phyloP scores from a whole-genome alignment of 1,139 yeast genomes.

The Pichia kudriavzevii region DNA sequence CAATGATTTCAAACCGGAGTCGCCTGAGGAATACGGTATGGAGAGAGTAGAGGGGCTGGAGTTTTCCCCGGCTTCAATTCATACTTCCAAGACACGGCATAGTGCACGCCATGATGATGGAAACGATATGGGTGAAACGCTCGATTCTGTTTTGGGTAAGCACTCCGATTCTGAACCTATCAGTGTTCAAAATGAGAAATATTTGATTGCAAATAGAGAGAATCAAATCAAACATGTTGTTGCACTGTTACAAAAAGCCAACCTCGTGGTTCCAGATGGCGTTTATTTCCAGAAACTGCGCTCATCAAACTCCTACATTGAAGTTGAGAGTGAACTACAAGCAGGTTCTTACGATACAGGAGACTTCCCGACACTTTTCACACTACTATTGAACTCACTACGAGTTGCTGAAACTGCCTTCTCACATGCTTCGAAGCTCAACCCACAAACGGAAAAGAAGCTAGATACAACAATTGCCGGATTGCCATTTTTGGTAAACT shows the following conservation, averaged over 20 bases:
- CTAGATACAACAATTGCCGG: slow-evolving; percentile 5
- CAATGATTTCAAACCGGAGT: slow-evolving; percentile 2
- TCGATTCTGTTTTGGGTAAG: background rate
- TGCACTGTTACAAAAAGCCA: slow-evolving; percentile 7
- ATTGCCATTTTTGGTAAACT: slow-evolving; percentile 7
- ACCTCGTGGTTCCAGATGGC: slow-evolving; percentile 13
- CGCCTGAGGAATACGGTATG: slow-evolving; percentile 12
- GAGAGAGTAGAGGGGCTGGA: slow-evolving; percentile 18
- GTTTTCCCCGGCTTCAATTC: slow-evolving; percentile 18
- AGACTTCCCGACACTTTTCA: slow-evolving; percentile 16
- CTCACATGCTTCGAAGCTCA: background rate
- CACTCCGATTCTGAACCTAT: slow-evolving; percentile 1
- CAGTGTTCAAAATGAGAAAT: slow-evolving; percentile 5
- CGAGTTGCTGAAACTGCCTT: slow-evolving; percentile 12
- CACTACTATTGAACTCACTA: slow-evolving; percentile 16
- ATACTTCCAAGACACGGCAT: background rate
- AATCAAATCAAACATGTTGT: slow-evolving; percentile 13
- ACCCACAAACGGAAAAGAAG: background rate
- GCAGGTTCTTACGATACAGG: slow-evolving; percentile 17
- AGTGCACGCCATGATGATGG: background rate
- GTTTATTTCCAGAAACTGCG: slow-evolving; percentile 18
- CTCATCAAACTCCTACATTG: slow-evolving; percentile 17
- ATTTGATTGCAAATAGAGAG: slow-evolving; percentile 13
- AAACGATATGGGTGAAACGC: background rate
- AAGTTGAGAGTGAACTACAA: slow-evolving; percentile 20